These are phyloP conservation scores for Neltuma alba DNA, from an alignment of 306 rosid species.

Conservation along the genomic window DNA sequence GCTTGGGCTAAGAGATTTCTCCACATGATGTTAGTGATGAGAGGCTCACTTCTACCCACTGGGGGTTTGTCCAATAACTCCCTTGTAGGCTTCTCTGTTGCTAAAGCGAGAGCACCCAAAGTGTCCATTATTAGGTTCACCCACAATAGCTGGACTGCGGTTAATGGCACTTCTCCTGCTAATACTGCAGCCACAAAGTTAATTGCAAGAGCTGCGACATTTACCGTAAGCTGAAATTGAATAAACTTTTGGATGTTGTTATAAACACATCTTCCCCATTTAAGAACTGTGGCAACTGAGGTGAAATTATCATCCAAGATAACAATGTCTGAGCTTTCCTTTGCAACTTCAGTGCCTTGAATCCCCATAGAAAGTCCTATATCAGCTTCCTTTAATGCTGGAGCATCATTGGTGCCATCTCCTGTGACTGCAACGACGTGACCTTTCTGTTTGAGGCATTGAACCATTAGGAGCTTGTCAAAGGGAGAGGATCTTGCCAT, in stretches of 20 bases:
- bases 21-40: too few species aligned
- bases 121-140: too few species aligned
- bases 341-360: slow-evolving; percentile 34
- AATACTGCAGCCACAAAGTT: too few species aligned
- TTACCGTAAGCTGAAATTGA: too few species aligned
- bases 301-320: slow-evolving; percentile 37
- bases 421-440: slow-evolving; percentile 38
- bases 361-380: slow-evolving; percentile 33
- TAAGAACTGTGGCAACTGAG: slow-evolving; percentile 15
- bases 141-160: too few species aligned
- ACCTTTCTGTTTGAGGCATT: slow-evolving; percentile 31
- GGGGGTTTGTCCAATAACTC: slow-evolving; percentile 16
- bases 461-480: slow-evolving; percentile 30
- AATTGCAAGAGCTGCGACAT: too few species aligned
- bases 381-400: slow-evolving; percentile 30
- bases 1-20: slow-evolving; percentile 33
- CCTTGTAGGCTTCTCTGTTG: slow-evolving; percentile 20
- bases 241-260: too few species aligned
- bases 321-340: slow-evolving; percentile 38
- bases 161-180: too few species aligned
- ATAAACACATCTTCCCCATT: too few species aligned
- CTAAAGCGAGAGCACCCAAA: slow-evolving; percentile 34
- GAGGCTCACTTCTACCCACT: too few species aligned
- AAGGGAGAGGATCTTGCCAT: too few species aligned
- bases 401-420: slow-evolving; percentile 35